phyloP scores from a whole-genome alignment of 2,329 filamentous ascomycete genomes.

The Ophiostoma montium region DNA sequence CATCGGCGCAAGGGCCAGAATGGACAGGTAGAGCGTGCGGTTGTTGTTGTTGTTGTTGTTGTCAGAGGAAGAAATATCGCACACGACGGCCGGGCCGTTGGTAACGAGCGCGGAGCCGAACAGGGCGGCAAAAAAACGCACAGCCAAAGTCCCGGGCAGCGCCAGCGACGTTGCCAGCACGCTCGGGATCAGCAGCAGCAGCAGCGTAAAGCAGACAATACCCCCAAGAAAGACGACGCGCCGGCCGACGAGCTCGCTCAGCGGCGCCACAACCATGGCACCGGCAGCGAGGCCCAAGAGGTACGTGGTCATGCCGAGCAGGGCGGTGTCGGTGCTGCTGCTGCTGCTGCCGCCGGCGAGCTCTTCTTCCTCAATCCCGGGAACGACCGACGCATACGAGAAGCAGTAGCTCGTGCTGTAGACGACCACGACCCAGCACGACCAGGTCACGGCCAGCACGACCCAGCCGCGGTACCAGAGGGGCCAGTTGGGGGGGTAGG shows the following conservation, averaged over 20 bases:
- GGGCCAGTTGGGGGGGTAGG: slow-evolving; percentile 56
- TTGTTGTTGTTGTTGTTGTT: no score
- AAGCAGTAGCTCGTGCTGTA: slow-evolving; percentile 62
- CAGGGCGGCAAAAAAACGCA: slow-evolving; percentile 48
- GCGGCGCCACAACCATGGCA: slow-evolving; percentile 57
- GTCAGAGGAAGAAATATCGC: slow-evolving; percentile 70
- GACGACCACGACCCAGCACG: slow-evolving; percentile 38
- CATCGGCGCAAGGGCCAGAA: slow-evolving; percentile 74
- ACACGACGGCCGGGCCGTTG: slow-evolving; percentile 69
- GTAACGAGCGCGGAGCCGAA: slow-evolving; percentile 59
- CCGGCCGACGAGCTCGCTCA: slow-evolving; percentile 53
- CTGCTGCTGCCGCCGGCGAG: no score
- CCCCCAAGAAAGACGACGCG: slow-evolving; percentile 51
- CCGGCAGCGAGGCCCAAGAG: slow-evolving; percentile 56
- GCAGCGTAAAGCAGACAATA: slow-evolving; percentile 45
- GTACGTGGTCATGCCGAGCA: slow-evolving; percentile 62
- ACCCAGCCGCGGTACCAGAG: slow-evolving; percentile 29
- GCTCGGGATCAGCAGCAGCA: slow-evolving; percentile 59
- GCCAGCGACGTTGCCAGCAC: slow-evolving; percentile 50
- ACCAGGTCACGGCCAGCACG: slow-evolving; percentile 27
- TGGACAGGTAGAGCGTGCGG: slow-evolving; percentile 66
- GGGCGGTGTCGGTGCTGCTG: slow-evolving; percentile 48
- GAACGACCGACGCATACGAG: slow-evolving; percentile 59
- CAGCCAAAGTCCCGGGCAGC: slow-evolving; percentile 48
- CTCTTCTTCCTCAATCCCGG: no score